Base-by-base conservation (phyloP, 495 filamentous ascomycete species). In the Neohortaea acidophila region DNA sequence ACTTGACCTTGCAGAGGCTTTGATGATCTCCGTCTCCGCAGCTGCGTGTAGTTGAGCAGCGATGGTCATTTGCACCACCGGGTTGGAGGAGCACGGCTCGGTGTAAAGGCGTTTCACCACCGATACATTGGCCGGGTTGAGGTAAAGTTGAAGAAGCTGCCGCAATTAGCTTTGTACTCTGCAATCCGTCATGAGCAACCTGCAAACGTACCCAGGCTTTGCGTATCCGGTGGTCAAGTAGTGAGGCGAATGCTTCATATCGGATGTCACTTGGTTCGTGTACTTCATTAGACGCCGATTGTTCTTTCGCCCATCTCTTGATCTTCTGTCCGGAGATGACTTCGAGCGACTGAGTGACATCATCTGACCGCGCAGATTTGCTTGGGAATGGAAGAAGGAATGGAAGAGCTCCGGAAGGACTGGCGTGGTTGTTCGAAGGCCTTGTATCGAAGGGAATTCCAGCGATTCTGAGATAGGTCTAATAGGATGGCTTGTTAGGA, bases 351-450 rank as follows among this genome's bases (percentile, higher is more conserved):
- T n/a, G n/a, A n/a, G n/a, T n/a, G n/a, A n/a, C n/a, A n/a, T n/a
- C n/a, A n/a, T n/a, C 5, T 78, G 70, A 9, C 35, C 33, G 6
- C 28, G 33, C 30, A 50, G 44, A 2, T 40, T 42, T 11, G 28
- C 36, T 38, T 18, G 43, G 47, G 37, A 43, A 51, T 6, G 81
- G 78, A 8, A 87, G 69, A 32, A 97, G 70, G 61, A 93, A 97
- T 8, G 89, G 89, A 21, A 97, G 69, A 14, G 74, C 65, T 38
- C 87, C 87, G 22, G 75, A 77, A 0, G 89, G 87, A 10, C 85
- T 92, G 27, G 89, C 84, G 59, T 96, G 89, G 57, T 94, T 94
- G 45, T 72, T 92, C 13, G 85, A 89, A 8, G 81, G 59, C 11
- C 75, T 60, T n/a, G 75, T 62, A 34, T 63, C 60, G 53, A 81